Base-by-base conservation (phyloP, 495 filamentous ascomycete genomes). In the Staphylotrichum longicolle region DNA sequence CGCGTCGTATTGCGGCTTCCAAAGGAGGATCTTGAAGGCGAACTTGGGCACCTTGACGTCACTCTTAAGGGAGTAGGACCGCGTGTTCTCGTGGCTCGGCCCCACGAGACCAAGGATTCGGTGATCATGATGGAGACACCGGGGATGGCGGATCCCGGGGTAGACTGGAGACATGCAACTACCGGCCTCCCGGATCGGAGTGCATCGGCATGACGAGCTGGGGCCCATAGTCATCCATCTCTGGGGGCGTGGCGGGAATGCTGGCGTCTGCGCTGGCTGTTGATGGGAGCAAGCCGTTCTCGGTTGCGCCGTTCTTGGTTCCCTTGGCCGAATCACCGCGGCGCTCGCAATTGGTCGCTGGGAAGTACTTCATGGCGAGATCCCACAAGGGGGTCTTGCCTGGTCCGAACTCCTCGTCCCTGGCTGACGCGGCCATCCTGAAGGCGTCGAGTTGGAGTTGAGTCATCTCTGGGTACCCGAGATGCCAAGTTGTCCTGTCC, bases 21-120 rank as follows among this genome's bases (percentile, higher is more conserved):
- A 91, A 64, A 92, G 85, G 14, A 86, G 78, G 55, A 97, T 80
- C 63, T 88, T 86, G 65, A 95, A 82, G n/a, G 87, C 91, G 57
- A 85, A 85, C 66, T 91, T 91, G 5, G 92, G 90, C 37, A 97
- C 85, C 27, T 84, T 86, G 5, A 75, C 81, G 62, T 96, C 88
- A 54, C 72, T 67, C 35, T 67, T 71, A 35, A 83, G 75, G 2
- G 82, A 70, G 66, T 91, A 87, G 35, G 84, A 73, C 55, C 87
- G 71, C 12, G 85, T 89, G 55, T 88, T 89, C 15, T 72, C 68
- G 66, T 70, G 0, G 83, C 80, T 14, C 93, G 86, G 39, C 93
- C 93, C 86, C 88, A 97, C 3, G 85, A 87, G 0, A 86, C 84
- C 72, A 88, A 70, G 11, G 83, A 83, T 32, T 82, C 75, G 49